Evolutionary conservation across 768 basidiomycete genomes (phyloP), one percentile per base, ranked within the genome.

Genomic region (Strobilomyces confusus): DNA sequence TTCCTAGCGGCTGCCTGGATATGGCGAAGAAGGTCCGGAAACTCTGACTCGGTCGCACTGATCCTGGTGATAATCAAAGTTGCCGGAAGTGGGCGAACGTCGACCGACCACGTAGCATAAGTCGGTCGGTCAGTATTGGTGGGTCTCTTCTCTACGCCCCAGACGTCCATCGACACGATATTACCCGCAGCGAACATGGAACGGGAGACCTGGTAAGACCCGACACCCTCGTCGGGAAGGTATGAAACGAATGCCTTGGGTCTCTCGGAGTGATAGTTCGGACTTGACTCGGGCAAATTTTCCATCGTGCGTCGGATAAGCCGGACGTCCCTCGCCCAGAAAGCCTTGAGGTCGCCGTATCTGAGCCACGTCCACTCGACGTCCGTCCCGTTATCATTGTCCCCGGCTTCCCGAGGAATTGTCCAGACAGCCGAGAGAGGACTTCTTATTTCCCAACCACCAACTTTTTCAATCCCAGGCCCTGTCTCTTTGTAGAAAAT

Each of bases 41-140:
- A 76, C 2, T 62, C 57, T 4, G 64, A 61, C 15, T 63, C 49
- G 19, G 49, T 54, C 15, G 63, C 65, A 14, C 68, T 64, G n/a
- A 82, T 44, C 5, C 78, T 74, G 19, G 76, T 80, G 33, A 82
- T 65, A 13, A 77, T 63, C 11, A 82, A 65, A 14, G 73, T 75
- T 13, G 64, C 65, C 6, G 65, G 56, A 4, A 43, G 49, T 2
- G 70, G 64, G 17, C 54, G 56, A 14, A 69, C 51, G 22, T 81
- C 77, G 25, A 79, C 60, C 22, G 72, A 72, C 78, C 79, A 82
- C 17, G 74, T 72, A 32, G 78, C 77, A 54, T 68, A 77, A 30
- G 51, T 51, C 9, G 56, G 49, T 25, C 48, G 54, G 22, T 56
- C 54, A 11, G 3, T 14, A 19, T 46, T 36, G 5, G 52, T 36